Evolutionary conservation across 164 flowering plant species (phyloP).

Genomic region (Kingdonia uniflora): DNA sequence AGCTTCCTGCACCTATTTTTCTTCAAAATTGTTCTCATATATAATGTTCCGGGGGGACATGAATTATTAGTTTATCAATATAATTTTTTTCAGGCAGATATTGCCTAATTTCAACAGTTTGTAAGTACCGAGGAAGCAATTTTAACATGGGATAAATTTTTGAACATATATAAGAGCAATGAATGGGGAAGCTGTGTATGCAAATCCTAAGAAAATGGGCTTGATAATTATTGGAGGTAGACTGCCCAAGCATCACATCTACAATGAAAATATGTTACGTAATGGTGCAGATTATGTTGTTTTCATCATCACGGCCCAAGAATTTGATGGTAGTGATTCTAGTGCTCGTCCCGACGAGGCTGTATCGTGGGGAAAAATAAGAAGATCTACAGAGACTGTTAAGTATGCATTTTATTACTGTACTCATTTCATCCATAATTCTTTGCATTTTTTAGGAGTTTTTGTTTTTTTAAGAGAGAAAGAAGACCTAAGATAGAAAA

Average conservation of each 20-base stretch:
- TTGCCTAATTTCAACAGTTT: no score
- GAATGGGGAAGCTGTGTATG: constrained; percentile 89
- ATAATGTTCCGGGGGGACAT: no score
- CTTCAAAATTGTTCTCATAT: no score
- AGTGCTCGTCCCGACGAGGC: constrained; percentile 99
- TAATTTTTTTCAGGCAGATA: no score
- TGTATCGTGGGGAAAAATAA: constrained; percentile 93
- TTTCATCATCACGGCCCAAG: constrained; percentile 91
- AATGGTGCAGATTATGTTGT: constrained; percentile 97
- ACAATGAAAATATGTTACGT: constrained; percentile 98
- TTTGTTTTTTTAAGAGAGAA: neutral
- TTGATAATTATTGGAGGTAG: constrained; percentile 93
- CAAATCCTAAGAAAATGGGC: constrained; percentile 79
- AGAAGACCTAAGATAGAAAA: no score
- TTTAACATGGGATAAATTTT: no score
- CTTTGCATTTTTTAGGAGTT: neutral
- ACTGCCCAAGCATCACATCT: constrained; percentile 91
- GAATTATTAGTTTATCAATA: no score
- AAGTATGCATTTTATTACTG: constrained; percentile 32
- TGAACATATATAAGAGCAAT: constrained; percentile 78
- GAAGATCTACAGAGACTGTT: constrained; percentile 77
- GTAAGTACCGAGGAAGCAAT: no score
- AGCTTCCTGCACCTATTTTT: no score
- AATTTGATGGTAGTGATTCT: constrained; percentile 97
- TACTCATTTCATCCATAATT: constrained; percentile 3